Conservation (phyloP, 768 basidiomycete genomes). For the Mycena rebaudengoi region DNA sequence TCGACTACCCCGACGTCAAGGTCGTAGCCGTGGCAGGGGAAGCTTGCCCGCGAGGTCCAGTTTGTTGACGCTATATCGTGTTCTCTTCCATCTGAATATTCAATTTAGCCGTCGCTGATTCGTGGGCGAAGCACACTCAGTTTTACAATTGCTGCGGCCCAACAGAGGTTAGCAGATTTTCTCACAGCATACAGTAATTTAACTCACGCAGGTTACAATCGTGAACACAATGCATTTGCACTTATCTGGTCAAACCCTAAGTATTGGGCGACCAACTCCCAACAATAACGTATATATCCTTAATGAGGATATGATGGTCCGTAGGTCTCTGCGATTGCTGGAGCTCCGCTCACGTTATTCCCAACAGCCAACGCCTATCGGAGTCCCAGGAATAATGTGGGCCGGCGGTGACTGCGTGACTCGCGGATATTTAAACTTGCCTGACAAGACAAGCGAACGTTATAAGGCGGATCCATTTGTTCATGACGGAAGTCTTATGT, state of each 20-base stretch:
- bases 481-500: constrained; percentile 64
- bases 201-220: constrained; percentile 52
- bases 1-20: constrained; percentile 63
- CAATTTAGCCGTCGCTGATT: constrained; percentile 46
- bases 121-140: constrained; percentile 51
- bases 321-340: constrained; percentile 41
- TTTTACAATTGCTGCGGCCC: constrained; percentile 67
- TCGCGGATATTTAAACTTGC: constrained; percentile 63
- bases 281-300: constrained; percentile 57
- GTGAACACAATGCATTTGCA: constrained; percentile 65
- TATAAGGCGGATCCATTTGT: constrained; percentile 61
- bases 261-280: constrained; percentile 62
- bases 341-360: constrained; percentile 29
- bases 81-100: not conserved
- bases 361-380: constrained; percentile 38
- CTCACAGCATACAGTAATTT: not conserved
- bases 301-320: constrained; percentile 22
- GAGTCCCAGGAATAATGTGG: constrained; percentile 60
- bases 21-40: constrained; percentile 66
- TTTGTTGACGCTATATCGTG: no score
- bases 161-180: constrained; percentile 50
- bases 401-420: constrained; percentile 69
- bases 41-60: constrained; percentile 62
- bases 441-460: constrained; percentile 61
- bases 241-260: constrained; percentile 46